Evolutionary conservation across 2,329 filamentous ascomycete species (phyloP).

Genomic region (Fusarium goolgardi): DNA sequence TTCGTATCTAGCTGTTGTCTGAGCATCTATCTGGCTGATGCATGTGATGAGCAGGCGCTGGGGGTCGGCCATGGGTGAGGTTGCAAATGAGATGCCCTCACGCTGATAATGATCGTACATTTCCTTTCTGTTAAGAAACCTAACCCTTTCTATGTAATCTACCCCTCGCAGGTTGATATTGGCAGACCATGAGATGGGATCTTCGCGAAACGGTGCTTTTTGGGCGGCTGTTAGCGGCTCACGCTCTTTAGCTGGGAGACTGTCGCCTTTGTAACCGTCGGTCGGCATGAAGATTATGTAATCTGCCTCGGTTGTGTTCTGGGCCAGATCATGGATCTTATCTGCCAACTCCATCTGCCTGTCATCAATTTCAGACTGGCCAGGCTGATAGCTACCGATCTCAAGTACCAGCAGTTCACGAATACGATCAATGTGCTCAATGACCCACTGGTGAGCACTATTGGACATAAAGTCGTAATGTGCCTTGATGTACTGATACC

Average conservation of each 20-base stretch:
- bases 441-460: conserved; percentile 45
- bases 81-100: background rate
- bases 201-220: background rate
- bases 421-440: conserved; percentile 41
- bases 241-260: conserved; percentile 22
- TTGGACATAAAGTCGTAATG: conserved; percentile 40
- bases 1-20: conserved; percentile 27
- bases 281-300: conserved; percentile 45
- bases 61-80: conserved; percentile 9
- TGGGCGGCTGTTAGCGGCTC: conserved; percentile 5
- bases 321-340: conserved; percentile 42
- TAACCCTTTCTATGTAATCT: conserved; percentile 15
- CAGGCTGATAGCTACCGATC: conserved; percentile 8
- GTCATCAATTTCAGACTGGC: background rate
- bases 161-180: conserved; percentile 5
- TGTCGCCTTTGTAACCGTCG: conserved; percentile 47
- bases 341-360: conserved; percentile 38
- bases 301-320: conserved; percentile 42
- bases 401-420: conserved; percentile 27
- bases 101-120: background rate
- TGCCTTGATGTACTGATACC: conserved; percentile 44
- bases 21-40: conserved; percentile 18
- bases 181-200: conserved; percentile 27
- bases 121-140: conserved; percentile 17
- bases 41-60: background rate